Base-by-base conservation (phyloP, 129 eudicot species). In the Flaveria brownii region DNA sequence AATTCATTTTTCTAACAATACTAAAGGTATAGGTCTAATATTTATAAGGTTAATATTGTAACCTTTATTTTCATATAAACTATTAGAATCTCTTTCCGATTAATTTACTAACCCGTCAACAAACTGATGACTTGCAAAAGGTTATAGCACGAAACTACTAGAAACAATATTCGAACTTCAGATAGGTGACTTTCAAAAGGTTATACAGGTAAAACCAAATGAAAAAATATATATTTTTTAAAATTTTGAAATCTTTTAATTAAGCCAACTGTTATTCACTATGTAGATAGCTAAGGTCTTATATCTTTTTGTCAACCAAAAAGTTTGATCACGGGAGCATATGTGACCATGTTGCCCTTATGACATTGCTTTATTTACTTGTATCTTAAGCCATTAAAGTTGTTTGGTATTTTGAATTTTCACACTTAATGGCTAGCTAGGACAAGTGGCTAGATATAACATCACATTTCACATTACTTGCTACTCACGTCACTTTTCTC, bases 301-400 rank as follows among this genome's bases (percentile, higher is more conserved):
- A 5, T 47, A 30, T 49, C 20, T 10, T 62, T 61, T 61, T 20
- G 47, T 22, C 62, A 61, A 47, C 46, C 39, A 45, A 70, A 80
- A 74, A 68, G 72, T 73, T 68, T 62, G 71, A 74, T 45, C 57
- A 78, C 60, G 81, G 22, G 76, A 69, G 47, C 76, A 60, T 71
- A 57, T 25, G 16, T 22, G 33, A 57, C 15, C 33, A 9, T 11
- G 64, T 57, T 22, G 70, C 63, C 66, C 3, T 70, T 17, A 22
- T 25, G 72, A 8, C n/a, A 72, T n/a, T 49, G 16, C 18, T 8
- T 30, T 63, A 14, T 2, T 65, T 26, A 63, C 20, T 25, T 75
- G 33, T 46, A 47, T 2, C 16, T 1, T 49, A 49, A 49, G 54
- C 54, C n/a, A 49, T 63, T 36, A 75, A 23, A 20, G 30, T 57